Conservation (phyloP, 2,329 filamentous ascomycete species). For the Ceratocystis diversiconidia region DNA sequence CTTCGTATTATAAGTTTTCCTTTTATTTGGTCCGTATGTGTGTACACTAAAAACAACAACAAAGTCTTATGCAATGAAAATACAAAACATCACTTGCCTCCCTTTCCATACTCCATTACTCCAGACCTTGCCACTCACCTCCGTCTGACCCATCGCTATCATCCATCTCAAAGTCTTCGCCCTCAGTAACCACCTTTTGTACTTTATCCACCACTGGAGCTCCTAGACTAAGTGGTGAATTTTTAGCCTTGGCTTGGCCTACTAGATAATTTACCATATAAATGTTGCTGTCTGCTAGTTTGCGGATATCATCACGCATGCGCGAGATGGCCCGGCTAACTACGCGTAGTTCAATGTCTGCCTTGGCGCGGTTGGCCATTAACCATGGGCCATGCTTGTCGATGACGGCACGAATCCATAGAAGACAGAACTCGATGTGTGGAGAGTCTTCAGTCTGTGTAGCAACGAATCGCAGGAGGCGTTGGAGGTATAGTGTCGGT, state of each 20-base stretch:
- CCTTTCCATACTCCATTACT: slow-evolving; percentile 10
- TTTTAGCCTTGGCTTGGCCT: slow-evolving; percentile 30
- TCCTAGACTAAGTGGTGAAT: slow-evolving; percentile 22
- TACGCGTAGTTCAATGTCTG: slow-evolving; percentile 71
- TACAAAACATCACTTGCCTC: background rate
- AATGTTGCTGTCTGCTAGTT: slow-evolving; percentile 72
- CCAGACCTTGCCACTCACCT: slow-evolving; percentile 18
- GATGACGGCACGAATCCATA: slow-evolving; percentile 78
- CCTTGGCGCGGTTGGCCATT: slow-evolving; percentile 61
- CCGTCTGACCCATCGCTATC: slow-evolving; percentile 26
- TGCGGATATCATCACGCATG: slow-evolving; percentile 70
- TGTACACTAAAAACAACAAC: slow-evolving; percentile 16
- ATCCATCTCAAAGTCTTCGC: slow-evolving; percentile 24
- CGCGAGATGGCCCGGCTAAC: slow-evolving; percentile 66
- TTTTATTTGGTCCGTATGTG: slow-evolving; percentile 16
- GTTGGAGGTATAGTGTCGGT: slow-evolving; percentile 72
- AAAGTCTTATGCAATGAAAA: slow-evolving; percentile 13
- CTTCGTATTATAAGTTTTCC: background rate
- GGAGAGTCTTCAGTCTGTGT: slow-evolving; percentile 78
- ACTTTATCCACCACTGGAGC: slow-evolving; percentile 14
- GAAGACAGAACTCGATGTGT: slow-evolving; percentile 84
- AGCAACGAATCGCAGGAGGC: slow-evolving; percentile 75
- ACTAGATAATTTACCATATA: slow-evolving; percentile 78
- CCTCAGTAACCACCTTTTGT: slow-evolving; percentile 21
- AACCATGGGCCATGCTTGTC: slow-evolving; percentile 75